Evolutionary conservation across 768 basidiomycete species (phyloP).

Genomic region (Naganishia onofrii): DNA sequence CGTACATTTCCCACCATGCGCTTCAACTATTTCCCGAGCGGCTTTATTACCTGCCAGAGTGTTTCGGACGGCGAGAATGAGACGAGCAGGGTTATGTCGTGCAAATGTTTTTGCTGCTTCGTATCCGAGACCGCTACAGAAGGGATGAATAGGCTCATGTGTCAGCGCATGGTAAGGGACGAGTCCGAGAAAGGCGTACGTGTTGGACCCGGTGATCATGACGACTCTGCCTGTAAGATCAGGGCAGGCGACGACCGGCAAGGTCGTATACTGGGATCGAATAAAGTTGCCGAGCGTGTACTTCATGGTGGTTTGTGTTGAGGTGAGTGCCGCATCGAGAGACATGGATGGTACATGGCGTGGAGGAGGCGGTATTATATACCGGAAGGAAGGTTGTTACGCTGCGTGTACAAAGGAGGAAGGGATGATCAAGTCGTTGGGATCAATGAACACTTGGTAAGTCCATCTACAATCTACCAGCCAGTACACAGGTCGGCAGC

Average conservation of each 20-base stretch:
- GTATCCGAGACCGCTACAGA: constrained; percentile 33
- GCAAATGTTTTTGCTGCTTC: constrained; percentile 33
- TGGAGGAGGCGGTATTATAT: too few relatives aligned
- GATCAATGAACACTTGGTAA: too few relatives aligned
- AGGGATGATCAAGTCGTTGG: too few relatives aligned
- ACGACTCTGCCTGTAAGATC: constrained; percentile 33
- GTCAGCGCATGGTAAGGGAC: neutral
- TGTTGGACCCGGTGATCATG: constrained; percentile 38
- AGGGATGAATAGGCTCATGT: too few relatives aligned
- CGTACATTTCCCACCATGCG: constrained; percentile 18
- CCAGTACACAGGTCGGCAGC: too few relatives aligned
- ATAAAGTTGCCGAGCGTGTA: constrained; percentile 29
- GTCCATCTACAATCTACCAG: too few relatives aligned
- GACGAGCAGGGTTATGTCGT: constrained; percentile 27
- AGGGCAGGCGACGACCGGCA: constrained; percentile 22
- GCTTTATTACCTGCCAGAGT: constrained; percentile 31
- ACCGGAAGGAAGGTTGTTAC: too few relatives aligned
- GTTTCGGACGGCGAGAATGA: constrained; percentile 38
- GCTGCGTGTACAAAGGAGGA: too few relatives aligned
- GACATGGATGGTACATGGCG: too few relatives aligned
- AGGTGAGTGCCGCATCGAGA: too few relatives aligned
- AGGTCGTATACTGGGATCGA: constrained; percentile 26
- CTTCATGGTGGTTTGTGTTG: neutral
- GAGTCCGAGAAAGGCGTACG: constrained; percentile 5
- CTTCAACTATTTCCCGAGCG: constrained; percentile 25